A percentile compares a stretch with the other conserved stretches of the same genome.
These are phyloP conservation scores for Chionographis japonica DNA, from an alignment of 106 monocot genomes.

Conservation along the genomic window DNA sequence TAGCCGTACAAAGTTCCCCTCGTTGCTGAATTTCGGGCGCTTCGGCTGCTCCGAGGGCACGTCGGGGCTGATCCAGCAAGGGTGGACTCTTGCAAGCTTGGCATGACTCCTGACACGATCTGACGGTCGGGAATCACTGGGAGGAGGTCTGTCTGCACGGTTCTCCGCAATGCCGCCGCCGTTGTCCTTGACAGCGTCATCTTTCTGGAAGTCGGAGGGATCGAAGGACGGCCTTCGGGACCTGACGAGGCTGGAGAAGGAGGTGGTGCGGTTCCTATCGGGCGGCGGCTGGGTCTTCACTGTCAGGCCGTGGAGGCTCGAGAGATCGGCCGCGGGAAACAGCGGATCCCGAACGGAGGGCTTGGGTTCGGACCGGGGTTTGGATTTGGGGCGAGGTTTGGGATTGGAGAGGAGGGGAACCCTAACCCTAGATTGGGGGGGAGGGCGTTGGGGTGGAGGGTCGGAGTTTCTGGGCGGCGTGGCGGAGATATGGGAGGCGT, in stretches of 20 bases:
- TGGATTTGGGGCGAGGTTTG: slow-evolving; percentile 22
- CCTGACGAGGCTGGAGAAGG: slow-evolving; percentile 61
- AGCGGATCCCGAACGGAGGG: not conserved
- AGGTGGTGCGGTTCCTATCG: slow-evolving; percentile 12
- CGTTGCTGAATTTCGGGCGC: slow-evolving; percentile 27
- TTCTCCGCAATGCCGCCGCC: not conserved
- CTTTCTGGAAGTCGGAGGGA: slow-evolving; percentile 29
- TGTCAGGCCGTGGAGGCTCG: slow-evolving; percentile 32
- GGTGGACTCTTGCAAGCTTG: slow-evolving; percentile 18
- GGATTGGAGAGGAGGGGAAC: slow-evolving; percentile 10
- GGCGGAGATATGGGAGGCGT: slow-evolving; percentile 59
- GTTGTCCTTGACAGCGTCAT: not conserved
- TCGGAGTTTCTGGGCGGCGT: slow-evolving; percentile 15
- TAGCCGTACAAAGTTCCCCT: slow-evolving; percentile 83
- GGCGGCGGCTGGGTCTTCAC: slow-evolving; percentile 18
- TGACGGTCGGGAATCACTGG: too few species aligned
- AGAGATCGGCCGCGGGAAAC: slow-evolving; percentile 28
- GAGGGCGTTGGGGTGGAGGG: slow-evolving; percentile 14
- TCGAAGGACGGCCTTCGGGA: slow-evolving; percentile 50
- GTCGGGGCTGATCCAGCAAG: slow-evolving; percentile 19
- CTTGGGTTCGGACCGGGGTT: slow-evolving; percentile 18
- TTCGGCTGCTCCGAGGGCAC: slow-evolving; percentile 12
- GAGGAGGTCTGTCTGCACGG: not conserved
- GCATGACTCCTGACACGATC: not conserved
- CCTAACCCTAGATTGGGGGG: slow-evolving; percentile 2